phyloP scores from a whole-genome alignment of 176 grass and related monocot species.

The Zea luxurians region DNA sequence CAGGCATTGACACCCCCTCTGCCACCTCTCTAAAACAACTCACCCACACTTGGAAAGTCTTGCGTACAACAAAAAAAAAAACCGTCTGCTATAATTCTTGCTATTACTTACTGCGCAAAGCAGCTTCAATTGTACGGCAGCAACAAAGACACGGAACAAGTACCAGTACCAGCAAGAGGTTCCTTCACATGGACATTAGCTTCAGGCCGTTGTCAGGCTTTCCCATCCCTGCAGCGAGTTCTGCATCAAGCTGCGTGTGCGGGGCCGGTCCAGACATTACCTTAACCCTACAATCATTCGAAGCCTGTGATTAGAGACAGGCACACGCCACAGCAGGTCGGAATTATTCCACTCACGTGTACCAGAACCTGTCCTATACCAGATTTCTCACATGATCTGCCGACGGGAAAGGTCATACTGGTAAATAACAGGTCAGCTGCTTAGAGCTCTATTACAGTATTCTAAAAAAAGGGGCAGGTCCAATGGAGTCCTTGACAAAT shows the following conservation, averaged over 20 bases:
- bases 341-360: not conserved
- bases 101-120: constrained; percentile 4
- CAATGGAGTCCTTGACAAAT: no score
- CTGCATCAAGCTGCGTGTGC: constrained; percentile 78
- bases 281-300: constrained; percentile 62
- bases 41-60: constrained; percentile 6
- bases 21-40: not conserved
- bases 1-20: not conserved
- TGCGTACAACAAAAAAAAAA: not conserved
- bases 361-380: not conserved
- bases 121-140: constrained; percentile 23
- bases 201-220: constrained; percentile 91
- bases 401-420: not conserved
- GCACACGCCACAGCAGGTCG: not conserved
- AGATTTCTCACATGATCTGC: not conserved
- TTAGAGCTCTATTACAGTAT: no score
- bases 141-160: constrained; percentile 9
- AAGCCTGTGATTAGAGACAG: constrained; percentile 22
- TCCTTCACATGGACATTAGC: constrained; percentile 77
- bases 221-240: constrained; percentile 91
- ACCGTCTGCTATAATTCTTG: not conserved
- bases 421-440: not conserved
- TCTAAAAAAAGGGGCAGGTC: no score
- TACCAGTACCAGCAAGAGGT: not conserved
- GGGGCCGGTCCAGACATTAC: constrained; percentile 70